These are phyloP conservation scores for Corynascus novoguineensis DNA, from an alignment of 495 filamentous ascomycete species.

Conservation along the genomic window DNA sequence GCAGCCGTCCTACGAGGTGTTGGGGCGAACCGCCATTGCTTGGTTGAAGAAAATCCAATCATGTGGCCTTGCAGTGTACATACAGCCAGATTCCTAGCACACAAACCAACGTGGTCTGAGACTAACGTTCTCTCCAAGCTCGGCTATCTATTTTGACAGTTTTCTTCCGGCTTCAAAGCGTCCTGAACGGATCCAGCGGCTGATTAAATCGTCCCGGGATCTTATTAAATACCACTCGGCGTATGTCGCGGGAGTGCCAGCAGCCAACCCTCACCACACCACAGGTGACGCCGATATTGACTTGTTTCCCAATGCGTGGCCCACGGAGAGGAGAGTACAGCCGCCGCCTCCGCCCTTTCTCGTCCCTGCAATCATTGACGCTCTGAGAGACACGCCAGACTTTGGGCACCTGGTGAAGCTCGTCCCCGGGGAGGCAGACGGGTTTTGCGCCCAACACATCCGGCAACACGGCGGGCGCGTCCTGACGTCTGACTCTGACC, in stretches of 20 bases:
- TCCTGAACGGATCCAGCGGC: constrained; percentile 27
- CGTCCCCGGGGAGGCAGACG: constrained; percentile 67
- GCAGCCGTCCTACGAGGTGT: constrained; percentile 55
- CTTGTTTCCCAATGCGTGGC: constrained; percentile 18
- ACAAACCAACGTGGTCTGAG: neutral
- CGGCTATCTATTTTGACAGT: constrained; percentile 72
- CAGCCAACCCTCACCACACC: constrained; percentile 1
- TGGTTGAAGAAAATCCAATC: constrained; percentile 54
- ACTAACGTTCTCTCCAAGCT: constrained; percentile 30
- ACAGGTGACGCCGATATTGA: neutral
- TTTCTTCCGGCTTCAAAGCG: constrained; percentile 50
- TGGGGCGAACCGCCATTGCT: constrained; percentile 53
- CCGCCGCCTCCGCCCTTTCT: constrained; percentile 59
- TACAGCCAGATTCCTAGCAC: constrained; percentile 27
- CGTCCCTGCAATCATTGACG: constrained; percentile 62
- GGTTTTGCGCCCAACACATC: constrained; percentile 56
- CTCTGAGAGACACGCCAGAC: constrained; percentile 36
- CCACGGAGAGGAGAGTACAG: constrained; percentile 18
- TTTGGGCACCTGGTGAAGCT: constrained; percentile 51
- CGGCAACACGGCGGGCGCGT: constrained; percentile 47
- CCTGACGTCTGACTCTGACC: constrained; percentile 68
- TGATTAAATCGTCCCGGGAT: constrained; percentile 19
- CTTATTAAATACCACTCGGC: constrained; percentile 24
- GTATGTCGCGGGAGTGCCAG: constrained; percentile 15
- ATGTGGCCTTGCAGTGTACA: constrained; percentile 57